phyloP scores from a whole-genome alignment of 768 basidiomycete genomes.

The Termitomyces sp. region DNA sequence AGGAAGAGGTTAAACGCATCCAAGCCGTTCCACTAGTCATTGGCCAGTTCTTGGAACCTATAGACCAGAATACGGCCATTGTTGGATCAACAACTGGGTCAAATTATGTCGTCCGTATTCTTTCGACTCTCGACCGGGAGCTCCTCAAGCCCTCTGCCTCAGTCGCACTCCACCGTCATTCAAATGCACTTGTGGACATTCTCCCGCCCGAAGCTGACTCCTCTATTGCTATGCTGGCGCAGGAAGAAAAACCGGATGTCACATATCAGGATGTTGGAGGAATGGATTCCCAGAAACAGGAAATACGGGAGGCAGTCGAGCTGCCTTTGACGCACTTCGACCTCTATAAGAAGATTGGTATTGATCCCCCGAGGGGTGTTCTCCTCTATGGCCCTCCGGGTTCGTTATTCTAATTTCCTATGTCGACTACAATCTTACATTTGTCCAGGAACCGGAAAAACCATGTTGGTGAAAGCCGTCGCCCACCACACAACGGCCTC shows the following conservation, averaged over 20 bases:
- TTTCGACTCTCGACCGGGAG: slow-evolving; percentile 95
- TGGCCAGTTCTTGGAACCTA: slow-evolving; percentile 98
- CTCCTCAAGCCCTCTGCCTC: slow-evolving; percentile 95
- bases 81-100: slow-evolving; percentile 97
- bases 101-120: slow-evolving; percentile 96
- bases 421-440: not conserved
- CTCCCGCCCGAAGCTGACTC: slow-evolving; percentile 98
- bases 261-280: slow-evolving; percentile 93
- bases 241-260: slow-evolving; percentile 94
- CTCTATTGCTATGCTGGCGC: slow-evolving; percentile 89
- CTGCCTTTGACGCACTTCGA: slow-evolving; percentile 96
- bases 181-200: slow-evolving; percentile 97
- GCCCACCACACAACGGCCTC: slow-evolving; percentile 95
- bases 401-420: slow-evolving; percentile 22
- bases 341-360: slow-evolving; percentile 98
- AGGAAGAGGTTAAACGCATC: slow-evolving; percentile 99
- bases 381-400: slow-evolving; percentile 96
- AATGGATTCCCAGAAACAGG: slow-evolving; percentile 97
- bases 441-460: slow-evolving; percentile 85
- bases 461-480: slow-evolving; percentile 99
- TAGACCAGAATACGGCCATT: slow-evolving; percentile 95
- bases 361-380: slow-evolving; percentile 97
- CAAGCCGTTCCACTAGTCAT: slow-evolving; percentile 98
- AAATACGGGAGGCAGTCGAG: slow-evolving; percentile 97
- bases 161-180: slow-evolving; percentile 98